phyloP scores from a whole-genome alignment of 768 basidiomycete species.

The Floccularia luteovirens region DNA sequence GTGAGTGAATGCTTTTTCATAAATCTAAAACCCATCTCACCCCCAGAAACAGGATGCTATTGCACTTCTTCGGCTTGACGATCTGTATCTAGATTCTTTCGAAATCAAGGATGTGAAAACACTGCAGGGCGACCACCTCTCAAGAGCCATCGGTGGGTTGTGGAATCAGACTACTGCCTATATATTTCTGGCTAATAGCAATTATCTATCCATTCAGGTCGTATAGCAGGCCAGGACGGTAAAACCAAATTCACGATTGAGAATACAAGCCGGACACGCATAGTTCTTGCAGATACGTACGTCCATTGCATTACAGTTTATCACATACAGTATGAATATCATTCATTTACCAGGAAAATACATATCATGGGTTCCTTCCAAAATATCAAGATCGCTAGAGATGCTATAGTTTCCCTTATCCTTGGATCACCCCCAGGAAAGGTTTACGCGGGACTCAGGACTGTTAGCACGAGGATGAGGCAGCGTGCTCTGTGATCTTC shows the following conservation, averaged over 20 bases:
- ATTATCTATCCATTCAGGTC: slow-evolving; percentile 41
- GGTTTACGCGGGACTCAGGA: slow-evolving; percentile 85
- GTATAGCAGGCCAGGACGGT: slow-evolving; percentile 97
- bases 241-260: slow-evolving; percentile 99
- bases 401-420: slow-evolving; percentile 93
- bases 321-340: not conserved
- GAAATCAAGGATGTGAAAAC: slow-evolving; percentile 99
- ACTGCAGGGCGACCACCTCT: slow-evolving; percentile 93
- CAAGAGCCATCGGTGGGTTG: slow-evolving; percentile 82
- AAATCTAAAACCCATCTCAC: not conserved
- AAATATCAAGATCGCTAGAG: slow-evolving; percentile 96
- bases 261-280: slow-evolving; percentile 94
- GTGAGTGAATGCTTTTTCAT: slow-evolving; percentile 40
- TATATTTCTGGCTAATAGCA: slow-evolving; percentile 1
- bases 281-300: slow-evolving; percentile 95
- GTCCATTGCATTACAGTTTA: slow-evolving; percentile 19
- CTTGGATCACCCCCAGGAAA: slow-evolving; percentile 94
- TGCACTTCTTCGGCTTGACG: slow-evolving; percentile 90
- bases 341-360: slow-evolving; percentile 62
- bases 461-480: slow-evolving; percentile 88
- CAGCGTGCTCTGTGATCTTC: slow-evolving; percentile 66
- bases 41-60: slow-evolving; percentile 69
- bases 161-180: not conserved
- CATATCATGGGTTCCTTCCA: slow-evolving; percentile 98
- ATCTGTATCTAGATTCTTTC: slow-evolving; percentile 96